A percentile compares a stretch with the other conserved stretches of the same genome.
phyloP scores from a whole-genome alignment of 2,329 filamentous ascomycete species.

The Fusarium robinianum region DNA sequence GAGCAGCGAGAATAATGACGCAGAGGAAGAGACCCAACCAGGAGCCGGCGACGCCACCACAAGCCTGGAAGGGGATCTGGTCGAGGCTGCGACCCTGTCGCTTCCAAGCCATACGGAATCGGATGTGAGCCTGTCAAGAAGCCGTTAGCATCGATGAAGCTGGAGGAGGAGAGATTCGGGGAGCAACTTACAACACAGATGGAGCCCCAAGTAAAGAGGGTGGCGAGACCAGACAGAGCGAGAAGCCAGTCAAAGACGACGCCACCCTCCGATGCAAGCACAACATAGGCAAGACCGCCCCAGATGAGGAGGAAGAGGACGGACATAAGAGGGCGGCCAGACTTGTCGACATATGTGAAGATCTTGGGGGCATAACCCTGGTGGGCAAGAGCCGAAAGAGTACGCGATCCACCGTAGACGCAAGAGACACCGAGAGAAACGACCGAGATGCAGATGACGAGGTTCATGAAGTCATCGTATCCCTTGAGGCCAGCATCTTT shows the following conservation, averaged over 20 bases:
- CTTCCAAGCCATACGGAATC: conserved; percentile 67
- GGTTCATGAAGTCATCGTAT: conserved; percentile 57
- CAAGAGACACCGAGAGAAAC: conserved; percentile 59
- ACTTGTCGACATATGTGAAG: conserved; percentile 58
- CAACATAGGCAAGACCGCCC: conserved; percentile 54
- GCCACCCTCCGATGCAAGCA: conserved; percentile 50
- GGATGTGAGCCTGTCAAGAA: conserved; percentile 53
- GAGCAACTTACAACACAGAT: conserved; percentile 57
- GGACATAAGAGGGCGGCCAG: conserved; percentile 55
- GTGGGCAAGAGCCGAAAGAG: conserved; percentile 59
- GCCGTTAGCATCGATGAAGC: not conserved
- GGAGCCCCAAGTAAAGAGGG: conserved; percentile 68
- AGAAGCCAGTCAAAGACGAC: conserved; percentile 67
- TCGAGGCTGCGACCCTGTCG: conserved; percentile 62
- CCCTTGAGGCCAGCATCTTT: conserved; percentile 53
- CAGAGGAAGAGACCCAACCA: conserved; percentile 64
- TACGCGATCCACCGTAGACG: conserved; percentile 60
- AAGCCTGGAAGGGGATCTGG: conserved; percentile 67
- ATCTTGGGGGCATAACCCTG: conserved; percentile 59
- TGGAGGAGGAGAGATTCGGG: not conserved
- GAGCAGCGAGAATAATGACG: conserved; percentile 56
- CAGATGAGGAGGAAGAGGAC: conserved; percentile 52
- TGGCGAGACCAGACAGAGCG: conserved; percentile 64
- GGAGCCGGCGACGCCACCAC: conserved; percentile 64
- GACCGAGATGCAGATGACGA: conserved; percentile 58